These are phyloP conservation scores for Closterium sp. DNA, from an alignment of 139 green algal genomes.

Conservation along the genomic window DNA sequence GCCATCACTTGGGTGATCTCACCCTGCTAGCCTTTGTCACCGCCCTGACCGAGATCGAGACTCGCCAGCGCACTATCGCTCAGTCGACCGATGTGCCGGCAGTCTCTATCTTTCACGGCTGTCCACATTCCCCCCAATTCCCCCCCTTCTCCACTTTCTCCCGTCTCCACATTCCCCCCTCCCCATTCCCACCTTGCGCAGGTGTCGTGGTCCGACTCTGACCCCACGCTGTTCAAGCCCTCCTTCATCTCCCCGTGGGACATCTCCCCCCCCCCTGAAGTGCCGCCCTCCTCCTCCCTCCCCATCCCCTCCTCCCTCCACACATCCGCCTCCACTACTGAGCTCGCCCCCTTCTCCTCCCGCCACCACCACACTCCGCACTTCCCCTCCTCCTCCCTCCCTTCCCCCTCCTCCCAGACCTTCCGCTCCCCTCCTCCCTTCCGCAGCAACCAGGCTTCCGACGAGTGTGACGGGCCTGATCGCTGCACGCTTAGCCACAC, in stretches of 20 bases:
- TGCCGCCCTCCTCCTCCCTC: neutral
- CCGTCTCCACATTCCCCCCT: no score
- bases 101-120: no score
- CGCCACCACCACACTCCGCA: neutral
- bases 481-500: neutral
- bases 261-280: neutral
- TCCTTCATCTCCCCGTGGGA: neutral
- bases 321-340: neutral
- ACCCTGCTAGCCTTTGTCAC: no score
- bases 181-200: neutral
- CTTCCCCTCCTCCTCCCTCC: neutral
- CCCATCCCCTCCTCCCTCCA: neutral
- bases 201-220: neutral
- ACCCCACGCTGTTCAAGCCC: neutral
- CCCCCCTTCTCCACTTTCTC: no score
- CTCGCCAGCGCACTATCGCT: no score
- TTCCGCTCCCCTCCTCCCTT: neutral
- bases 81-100: no score
- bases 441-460: neutral
- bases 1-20: no score
- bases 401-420: neutral
- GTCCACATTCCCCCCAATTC: no score
- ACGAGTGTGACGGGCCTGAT: neutral
- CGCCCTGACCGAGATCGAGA: no score
- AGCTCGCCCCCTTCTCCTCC: neutral